A percentile compares a stretch with the other conserved stretches of the same genome.
phyloP scores from a whole-genome alignment of 225 moss, liverwort and hornwort species.

The Bryoerythrophyllum caledonicum region DNA sequence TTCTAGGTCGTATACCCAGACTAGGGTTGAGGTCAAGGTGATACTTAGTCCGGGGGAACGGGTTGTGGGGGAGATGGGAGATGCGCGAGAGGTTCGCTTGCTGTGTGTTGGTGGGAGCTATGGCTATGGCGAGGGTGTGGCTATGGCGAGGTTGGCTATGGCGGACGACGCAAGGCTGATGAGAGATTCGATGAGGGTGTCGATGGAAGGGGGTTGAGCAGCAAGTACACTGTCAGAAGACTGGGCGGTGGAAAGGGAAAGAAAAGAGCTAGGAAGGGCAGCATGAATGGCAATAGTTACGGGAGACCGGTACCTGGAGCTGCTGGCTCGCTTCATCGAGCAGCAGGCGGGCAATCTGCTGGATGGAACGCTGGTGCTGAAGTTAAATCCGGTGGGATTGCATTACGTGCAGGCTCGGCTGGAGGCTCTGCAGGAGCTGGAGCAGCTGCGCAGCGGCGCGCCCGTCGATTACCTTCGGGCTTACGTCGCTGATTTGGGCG shows the following conservation, averaged over 20 bases:
- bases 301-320: slow-evolving; percentile 92
- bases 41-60: too few species aligned
- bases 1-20: too few species aligned
- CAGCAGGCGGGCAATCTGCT: slow-evolving; percentile 71
- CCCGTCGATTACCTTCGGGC: slow-evolving; percentile 95
- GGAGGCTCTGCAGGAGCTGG: slow-evolving; percentile 90
- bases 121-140: too few species aligned
- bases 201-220: too few species aligned
- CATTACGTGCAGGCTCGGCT: slow-evolving; percentile 88
- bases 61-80: too few species aligned
- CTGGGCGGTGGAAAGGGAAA: too few species aligned
- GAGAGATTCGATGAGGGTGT: too few species aligned
- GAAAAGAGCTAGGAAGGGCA: neutral
- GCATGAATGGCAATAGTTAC: slow-evolving; percentile 88
- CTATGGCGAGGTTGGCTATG: too few species aligned
- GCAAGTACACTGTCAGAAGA: too few species aligned
- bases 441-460: slow-evolving; percentile 78
- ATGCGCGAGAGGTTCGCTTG: neutral
- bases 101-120: too few species aligned
- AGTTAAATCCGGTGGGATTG: slow-evolving; percentile 93
- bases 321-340: slow-evolving; percentile 83
- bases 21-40: too few species aligned
- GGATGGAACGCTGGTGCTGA: slow-evolving; percentile 76
- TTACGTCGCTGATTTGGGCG: slow-evolving; percentile 94
- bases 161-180: too few species aligned